phyloP scores from a whole-genome alignment of 148 eudicot species.

The Silene conica region DNA sequence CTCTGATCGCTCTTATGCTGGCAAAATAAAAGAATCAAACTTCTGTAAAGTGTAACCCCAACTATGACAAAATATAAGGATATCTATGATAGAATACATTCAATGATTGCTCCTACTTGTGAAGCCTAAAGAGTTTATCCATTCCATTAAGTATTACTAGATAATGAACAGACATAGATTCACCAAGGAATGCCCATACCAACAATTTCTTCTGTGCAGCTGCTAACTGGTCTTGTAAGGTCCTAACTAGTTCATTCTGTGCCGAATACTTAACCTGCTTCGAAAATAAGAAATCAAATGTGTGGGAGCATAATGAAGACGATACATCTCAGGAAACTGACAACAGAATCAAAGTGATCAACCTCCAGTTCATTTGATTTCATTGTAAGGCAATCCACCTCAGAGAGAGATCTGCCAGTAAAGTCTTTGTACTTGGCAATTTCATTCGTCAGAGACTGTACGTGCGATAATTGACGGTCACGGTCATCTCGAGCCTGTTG shows the following conservation, averaged over 20 bases:
- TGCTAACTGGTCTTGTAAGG: conserved; percentile 63
- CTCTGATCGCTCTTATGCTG: background rate
- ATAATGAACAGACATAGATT: background rate
- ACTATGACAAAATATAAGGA: background rate
- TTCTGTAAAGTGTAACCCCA: background rate
- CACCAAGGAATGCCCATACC: conserved; percentile 32
- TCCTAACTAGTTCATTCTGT: conserved; percentile 57
- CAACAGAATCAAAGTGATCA: background rate
- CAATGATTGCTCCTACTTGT: background rate
- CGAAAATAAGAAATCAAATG: conserved; percentile 18
- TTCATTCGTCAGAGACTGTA: conserved; percentile 56
- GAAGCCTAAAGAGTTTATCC: background rate
- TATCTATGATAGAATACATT: background rate
- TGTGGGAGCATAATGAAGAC: conserved; percentile 5
- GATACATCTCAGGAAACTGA: background rate
- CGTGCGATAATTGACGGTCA: conserved; percentile 57
- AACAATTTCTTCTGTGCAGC: conserved; percentile 62
- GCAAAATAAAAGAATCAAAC: background rate
- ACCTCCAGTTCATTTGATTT: conserved; percentile 83
- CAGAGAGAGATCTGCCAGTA: conserved; percentile 57
- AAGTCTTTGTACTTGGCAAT: conserved; percentile 57
- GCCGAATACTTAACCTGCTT: conserved; percentile 57
- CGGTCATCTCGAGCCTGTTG: conserved; percentile 81
- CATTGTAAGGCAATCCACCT: conserved; percentile 45
- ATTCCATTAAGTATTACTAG: background rate